Conservation (phyloP, 2,329 filamentous ascomycete species). For the Phialocephala subalpina region DNA sequence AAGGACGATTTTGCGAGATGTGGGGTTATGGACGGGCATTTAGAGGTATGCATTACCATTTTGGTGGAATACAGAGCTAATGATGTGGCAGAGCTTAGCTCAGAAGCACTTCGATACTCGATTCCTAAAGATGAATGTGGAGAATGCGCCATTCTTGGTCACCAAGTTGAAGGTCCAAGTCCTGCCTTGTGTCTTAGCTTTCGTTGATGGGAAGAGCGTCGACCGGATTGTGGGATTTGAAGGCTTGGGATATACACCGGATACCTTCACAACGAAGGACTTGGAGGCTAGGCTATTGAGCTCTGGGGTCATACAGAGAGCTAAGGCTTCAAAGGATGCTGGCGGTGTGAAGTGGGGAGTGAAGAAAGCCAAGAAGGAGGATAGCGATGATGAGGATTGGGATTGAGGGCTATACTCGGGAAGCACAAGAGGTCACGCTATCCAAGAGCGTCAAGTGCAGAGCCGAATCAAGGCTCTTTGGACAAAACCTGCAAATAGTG, state of each 20-base stretch:
- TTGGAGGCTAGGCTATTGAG: conserved; percentile 59
- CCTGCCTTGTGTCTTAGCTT: conserved; percentile 64
- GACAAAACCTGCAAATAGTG: no score
- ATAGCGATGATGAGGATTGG: conserved; percentile 60
- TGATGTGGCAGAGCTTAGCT: conserved; percentile 52
- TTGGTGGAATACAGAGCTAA: conserved; percentile 6
- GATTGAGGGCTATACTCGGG: conserved; percentile 40
- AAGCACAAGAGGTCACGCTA: neutral
- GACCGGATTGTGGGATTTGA: conserved; percentile 67
- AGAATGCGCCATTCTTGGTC: conserved; percentile 66
- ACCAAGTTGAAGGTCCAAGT: conserved; percentile 65
- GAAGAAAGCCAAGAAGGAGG: conserved; percentile 45
- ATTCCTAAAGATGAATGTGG: conserved; percentile 64
- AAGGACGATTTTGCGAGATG: conserved; percentile 52
- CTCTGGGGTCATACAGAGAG: conserved; percentile 58
- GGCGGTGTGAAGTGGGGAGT: conserved; percentile 45
- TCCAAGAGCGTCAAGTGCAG: neutral
- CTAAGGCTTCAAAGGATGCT: conserved; percentile 57
- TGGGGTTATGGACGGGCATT: conserved; percentile 50
- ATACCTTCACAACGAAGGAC: conserved; percentile 61
- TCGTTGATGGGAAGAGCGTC: conserved; percentile 60
- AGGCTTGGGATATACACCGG: conserved; percentile 58
- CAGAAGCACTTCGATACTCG: conserved; percentile 65
- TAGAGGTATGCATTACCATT: conserved; percentile 39
- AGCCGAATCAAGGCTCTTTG: neutral